Evolutionary conservation across 2,329 filamentous ascomycete genomes (phyloP), one percentile per base, ranked within the genome.

Genomic region (Colletotrichum coccodes): DNA sequence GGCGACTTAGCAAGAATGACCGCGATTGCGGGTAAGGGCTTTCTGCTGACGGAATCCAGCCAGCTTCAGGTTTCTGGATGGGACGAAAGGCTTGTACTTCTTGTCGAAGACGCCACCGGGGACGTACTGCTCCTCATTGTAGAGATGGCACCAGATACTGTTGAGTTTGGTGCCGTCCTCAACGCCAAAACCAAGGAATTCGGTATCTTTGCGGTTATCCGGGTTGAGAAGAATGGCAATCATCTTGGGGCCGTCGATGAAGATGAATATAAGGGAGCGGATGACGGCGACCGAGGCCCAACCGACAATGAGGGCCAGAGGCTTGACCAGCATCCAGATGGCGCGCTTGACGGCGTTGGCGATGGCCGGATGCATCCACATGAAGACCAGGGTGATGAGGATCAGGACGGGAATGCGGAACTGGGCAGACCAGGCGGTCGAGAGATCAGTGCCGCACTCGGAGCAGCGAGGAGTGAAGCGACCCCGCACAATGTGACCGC

Each of bases 101-200:
- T 70, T 70, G n/a, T 70, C 67, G 2, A 57, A 61, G 44, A 70
- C 57, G n/a, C 63, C 30, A 9, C 44, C 50, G 8, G 63, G 42
- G 9, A 46, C 38, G 50, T 30, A 42, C 32, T 52, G 42, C 9
- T 57, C 63, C 23, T 54, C 44, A 18, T 58, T 38, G 30, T 57
- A 50, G 36, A 68, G 42, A 7, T 50, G 57, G 44, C 56, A 38
- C 50, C 59, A 62, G 63, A 66, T 61, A n/a, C 49, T 42, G 30
- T 70, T 70, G 34, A 70, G 63, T 49, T 67, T 70, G 34, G 67
- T 54, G n/a, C 58, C 68, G 57, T 68, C 59, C 36, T 58, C 44
- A 5, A 49, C 26, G 6, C 69, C 60, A 16, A 60, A 4, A 16
- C 32, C 26, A 3, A 64, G 38, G 36, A 59, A 28, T 11, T 59